Percentiles rank a stretch among this genome's conserved stretches.
These are phyloP conservation scores for Meyerozyma elateridarum DNA, from an alignment of 1,139 yeast species.

Conservation along the genomic window DNA sequence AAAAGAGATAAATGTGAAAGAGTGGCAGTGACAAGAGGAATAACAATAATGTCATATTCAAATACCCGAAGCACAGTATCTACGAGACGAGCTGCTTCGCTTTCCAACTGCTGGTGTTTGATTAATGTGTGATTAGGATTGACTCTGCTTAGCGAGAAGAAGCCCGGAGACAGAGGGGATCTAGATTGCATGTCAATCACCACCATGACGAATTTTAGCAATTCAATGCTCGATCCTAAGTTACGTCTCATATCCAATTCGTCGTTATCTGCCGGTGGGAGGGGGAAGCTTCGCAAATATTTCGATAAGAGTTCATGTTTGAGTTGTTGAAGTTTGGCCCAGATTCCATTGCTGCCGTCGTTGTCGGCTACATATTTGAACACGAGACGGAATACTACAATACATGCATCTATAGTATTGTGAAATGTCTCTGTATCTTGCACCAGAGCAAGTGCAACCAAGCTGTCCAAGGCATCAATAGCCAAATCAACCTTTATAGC, in stretches of 20 bases:
- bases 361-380: slow-evolving; percentile 40
- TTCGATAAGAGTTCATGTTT: slow-evolving; percentile 26
- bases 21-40: slow-evolving; percentile 54
- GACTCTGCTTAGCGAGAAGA: slow-evolving; percentile 54
- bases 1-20: slow-evolving; percentile 48
- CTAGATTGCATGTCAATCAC: slow-evolving; percentile 69
- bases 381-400: slow-evolving; percentile 35
- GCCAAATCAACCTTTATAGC: slow-evolving; percentile 41
- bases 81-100: slow-evolving; percentile 67
- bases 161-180: slow-evolving; percentile 24
- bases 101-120: slow-evolving; percentile 46
- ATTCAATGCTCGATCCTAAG: slow-evolving; percentile 56
- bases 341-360: slow-evolving; percentile 39
- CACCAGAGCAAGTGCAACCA: slow-evolving; percentile 26
- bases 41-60: slow-evolving; percentile 49
- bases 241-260: slow-evolving; percentile 50
- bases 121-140: slow-evolving; percentile 67
- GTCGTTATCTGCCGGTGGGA: slow-evolving; percentile 39
- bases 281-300: slow-evolving; percentile 34
- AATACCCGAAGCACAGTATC: slow-evolving; percentile 60
- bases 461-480: slow-evolving; percentile 33
- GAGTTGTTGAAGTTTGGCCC: slow-evolving; percentile 40
- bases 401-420: slow-evolving; percentile 29
- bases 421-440: slow-evolving; percentile 27
- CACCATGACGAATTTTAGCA: slow-evolving; percentile 67